Base-by-base conservation (phyloP, 2,329 filamentous ascomycete species). In the Curvularia sp. region DNA sequence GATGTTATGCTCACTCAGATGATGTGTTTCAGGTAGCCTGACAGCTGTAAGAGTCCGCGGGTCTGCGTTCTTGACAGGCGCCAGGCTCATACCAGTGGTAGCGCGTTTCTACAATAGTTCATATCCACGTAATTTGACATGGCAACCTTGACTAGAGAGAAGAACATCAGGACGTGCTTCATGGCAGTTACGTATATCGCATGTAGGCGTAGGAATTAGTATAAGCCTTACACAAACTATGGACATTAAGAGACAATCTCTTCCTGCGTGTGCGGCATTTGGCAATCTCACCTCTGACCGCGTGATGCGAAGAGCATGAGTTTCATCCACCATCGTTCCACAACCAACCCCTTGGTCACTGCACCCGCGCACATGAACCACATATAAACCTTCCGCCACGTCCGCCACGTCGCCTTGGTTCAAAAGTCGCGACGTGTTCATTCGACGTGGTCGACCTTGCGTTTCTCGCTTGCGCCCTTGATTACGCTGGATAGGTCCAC, bases 401-500 rank as follows among this genome's bases (percentile, higher is more conserved):
- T 10, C 28, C 8, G 28, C 28, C 8, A 31, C 7, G 28, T 10
- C 28, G 28, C 28, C 28, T 31, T 7, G 8, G 5, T n/a, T 18
- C 22, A 18, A 2, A 20, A 4, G 30, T 30, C 12, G 26, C 9
- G 1, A 18, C 1, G 8, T 20, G 4, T n/a, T 31, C 59, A 70
- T 52, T 70, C 67, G 4, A 70, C 54, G n/a, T 70, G 68, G 10
- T 69, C 38, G 9, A 66, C 15, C 58, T 70, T 70, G 43, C 57
- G 55, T 60, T 67, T 69, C 57, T 81, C 75, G 46, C 72, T 79
- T 5, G 78, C 79, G 39, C 79, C 79, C 72, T 80, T 82, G 69
- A 83, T 72, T 48, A 80, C 60, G 18, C 68, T 67, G 2, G 79
- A 81, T 5, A 83, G 70, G 64, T 83, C 80, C 55, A 79, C 77